Conservation (phyloP, 192 early-diverging fungal genomes). For the Podila verticillata region DNA sequence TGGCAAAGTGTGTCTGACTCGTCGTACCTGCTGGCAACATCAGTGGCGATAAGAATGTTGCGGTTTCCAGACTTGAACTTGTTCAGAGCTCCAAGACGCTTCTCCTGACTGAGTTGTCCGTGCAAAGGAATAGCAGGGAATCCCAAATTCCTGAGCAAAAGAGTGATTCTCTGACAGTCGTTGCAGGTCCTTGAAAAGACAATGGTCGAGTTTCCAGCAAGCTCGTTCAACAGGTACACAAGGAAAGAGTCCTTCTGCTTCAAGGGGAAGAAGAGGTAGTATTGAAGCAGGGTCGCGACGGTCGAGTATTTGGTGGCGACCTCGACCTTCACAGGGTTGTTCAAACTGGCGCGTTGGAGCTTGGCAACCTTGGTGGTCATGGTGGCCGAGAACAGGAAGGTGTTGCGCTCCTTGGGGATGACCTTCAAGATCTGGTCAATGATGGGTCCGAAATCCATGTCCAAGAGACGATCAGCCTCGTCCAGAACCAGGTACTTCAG, state of each 20-base stretch:
- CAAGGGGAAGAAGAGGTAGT: constrained; percentile 96
- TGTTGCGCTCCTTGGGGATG: constrained; percentile 92
- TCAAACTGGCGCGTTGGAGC: constrained; percentile 89
- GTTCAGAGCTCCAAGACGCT: constrained; percentile 90
- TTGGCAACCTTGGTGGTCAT: constrained; percentile 99
- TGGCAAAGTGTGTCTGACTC: background rate
- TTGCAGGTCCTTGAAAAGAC: constrained; percentile 93
- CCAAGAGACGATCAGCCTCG: constrained; percentile 92
- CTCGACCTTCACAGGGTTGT: constrained; percentile 93
- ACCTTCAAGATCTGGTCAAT: constrained; percentile 95
- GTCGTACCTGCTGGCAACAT: constrained; percentile 83
- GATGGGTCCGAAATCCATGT: constrained; percentile 96
- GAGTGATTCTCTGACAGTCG: constrained; percentile 84
- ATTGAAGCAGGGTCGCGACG: constrained; percentile 91
- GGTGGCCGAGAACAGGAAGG: constrained; percentile 95
- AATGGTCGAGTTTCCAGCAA: constrained; percentile 91
- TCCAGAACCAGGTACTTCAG: constrained; percentile 95
- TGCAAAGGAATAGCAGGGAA: constrained; percentile 95
- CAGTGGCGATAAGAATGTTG: constrained; percentile 93
- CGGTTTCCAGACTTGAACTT: constrained; percentile 94
- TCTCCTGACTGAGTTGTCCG: constrained; percentile 92
- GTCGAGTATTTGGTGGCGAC: constrained; percentile 98
- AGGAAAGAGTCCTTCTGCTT: constrained; percentile 96
- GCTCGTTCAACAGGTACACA: constrained; percentile 92
- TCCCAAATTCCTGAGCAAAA: constrained; percentile 91